These are phyloP conservation scores for Cenococcum geophilum DNA, from an alignment of 495 filamentous ascomycete genomes.

Conservation along the genomic window DNA sequence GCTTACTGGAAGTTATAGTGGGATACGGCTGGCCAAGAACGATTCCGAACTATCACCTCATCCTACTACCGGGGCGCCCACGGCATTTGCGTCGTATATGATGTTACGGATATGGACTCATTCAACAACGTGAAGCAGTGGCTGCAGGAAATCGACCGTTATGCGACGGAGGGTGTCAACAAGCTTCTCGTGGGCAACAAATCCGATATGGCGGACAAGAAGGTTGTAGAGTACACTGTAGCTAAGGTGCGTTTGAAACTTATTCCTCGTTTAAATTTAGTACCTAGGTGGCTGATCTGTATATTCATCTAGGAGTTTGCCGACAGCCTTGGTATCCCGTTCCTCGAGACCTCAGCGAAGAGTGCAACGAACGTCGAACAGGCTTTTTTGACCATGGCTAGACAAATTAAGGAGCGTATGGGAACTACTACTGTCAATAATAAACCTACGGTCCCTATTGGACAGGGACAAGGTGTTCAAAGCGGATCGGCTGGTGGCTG, in stretches of 20 bases:
- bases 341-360: constrained; percentile 99
- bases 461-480: constrained; percentile 88
- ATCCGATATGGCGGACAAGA: constrained; percentile 99
- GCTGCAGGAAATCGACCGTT: constrained; percentile 98
- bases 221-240: constrained; percentile 98
- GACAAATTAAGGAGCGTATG: constrained; percentile 99
- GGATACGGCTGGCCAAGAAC: constrained; percentile 98
- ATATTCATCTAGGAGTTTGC: constrained; percentile 75
- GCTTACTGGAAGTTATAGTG: constrained; percentile 52
- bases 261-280: neutral
- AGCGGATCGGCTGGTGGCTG: constrained; percentile 85
- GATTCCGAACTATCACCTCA: constrained; percentile 98
- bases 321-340: constrained; percentile 96
- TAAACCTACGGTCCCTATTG: constrained; percentile 95
- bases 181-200: constrained; percentile 99
- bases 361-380: constrained; percentile 99
- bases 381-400: constrained; percentile 98
- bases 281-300: neutral
- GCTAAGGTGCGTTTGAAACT: constrained; percentile 67
- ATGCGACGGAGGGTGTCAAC: constrained; percentile 98
- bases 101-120: constrained; percentile 99
- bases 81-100: constrained; percentile 99
- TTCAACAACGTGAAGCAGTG: constrained; percentile 99
- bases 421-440: constrained; percentile 95
- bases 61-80: constrained; percentile 99